Base-by-base conservation (phyloP, 208 protist genomes). In the Endotrypanum monterogeii region DNA sequence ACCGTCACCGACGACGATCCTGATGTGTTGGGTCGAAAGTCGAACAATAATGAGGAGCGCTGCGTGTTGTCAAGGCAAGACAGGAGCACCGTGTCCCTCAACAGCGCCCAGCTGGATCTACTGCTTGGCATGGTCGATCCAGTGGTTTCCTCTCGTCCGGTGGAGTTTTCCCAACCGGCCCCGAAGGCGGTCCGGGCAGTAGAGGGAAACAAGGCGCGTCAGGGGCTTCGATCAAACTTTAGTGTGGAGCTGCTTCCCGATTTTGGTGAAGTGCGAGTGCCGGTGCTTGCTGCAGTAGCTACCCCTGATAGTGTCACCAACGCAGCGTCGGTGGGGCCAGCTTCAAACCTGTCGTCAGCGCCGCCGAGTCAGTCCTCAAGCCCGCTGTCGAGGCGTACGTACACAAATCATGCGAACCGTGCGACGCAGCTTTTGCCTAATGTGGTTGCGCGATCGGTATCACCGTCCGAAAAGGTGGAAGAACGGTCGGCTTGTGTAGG, bases 71-170 rank as follows among this genome's bases (percentile, higher is more conserved):
- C 52, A 0, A 66, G 68, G 57, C 60, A 82, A 28, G 82, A 89
- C 48, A 52, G 73, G 46, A 89, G 81, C 51, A 66, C 82, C 14
- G 66, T 78, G 16, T 89, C 84, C 3, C 44, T 89, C 41, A 74
- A 78, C 67, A 86, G 81, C 71, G 76, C 71, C 23, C 78, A 86
- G 41, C 68, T 89, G 44, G 84, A 85, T 16, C 44, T 70, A 76
- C 67, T 83, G 69, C 54, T 83, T 12, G 56, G 56, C 65, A 54
- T 35, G 20, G 41, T 2, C 12, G 66, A 54, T 50, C 23, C 35
- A 18, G 32, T 5, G 8, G 3, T 46, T 18, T 35, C 51, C 46
- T 18, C 62, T 30, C 39, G n/a, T 23, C 12, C 23, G 14, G 44
- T 4, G 16, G 12, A 61, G 5, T 1, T 30, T 35, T 32, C 48